phyloP scores from a whole-genome alignment of 495 filamentous ascomycete genomes.

The Xylaria scruposa region DNA sequence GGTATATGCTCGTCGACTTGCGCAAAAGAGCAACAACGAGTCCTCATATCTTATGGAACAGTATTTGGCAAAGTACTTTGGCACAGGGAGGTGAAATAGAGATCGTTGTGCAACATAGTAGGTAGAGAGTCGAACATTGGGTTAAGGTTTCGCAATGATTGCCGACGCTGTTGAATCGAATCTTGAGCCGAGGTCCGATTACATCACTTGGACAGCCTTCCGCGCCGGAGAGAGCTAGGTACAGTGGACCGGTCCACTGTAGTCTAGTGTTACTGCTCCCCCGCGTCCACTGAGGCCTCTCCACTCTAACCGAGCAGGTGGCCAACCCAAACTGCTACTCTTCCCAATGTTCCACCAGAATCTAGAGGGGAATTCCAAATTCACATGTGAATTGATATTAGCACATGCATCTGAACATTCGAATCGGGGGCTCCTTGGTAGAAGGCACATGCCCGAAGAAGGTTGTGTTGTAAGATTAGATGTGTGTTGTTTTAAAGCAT shows the following conservation, averaged over 20 bases:
- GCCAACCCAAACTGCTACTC: background rate
- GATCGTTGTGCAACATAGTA: background rate
- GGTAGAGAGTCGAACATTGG: background rate
- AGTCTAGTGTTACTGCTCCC: background rate
- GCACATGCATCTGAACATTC: background rate
- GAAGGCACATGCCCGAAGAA: too few relatives aligned
- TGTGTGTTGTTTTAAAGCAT: background rate
- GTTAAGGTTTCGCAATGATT: conserved; percentile 18
- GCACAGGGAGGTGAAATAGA: background rate
- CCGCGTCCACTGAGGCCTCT: conserved; percentile 4
- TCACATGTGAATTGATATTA: conserved; percentile 21
- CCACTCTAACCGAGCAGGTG: conserved; percentile 4
- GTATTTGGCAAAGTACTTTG: background rate
- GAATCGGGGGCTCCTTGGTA: background rate
- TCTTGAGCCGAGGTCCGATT: conserved; percentile 44
- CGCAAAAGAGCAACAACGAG: background rate
- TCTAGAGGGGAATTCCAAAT: background rate
- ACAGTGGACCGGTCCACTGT: background rate
- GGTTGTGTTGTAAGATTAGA: too few relatives aligned
- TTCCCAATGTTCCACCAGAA: background rate
- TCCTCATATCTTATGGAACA: conserved; percentile 16
- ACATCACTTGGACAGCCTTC: conserved; percentile 36
- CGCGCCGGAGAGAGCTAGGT: background rate
- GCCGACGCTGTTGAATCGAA: conserved; percentile 10
- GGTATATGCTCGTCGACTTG: background rate